Conservation (phyloP, 345 rosid genomes). For the Corchorus capsularis region DNA sequence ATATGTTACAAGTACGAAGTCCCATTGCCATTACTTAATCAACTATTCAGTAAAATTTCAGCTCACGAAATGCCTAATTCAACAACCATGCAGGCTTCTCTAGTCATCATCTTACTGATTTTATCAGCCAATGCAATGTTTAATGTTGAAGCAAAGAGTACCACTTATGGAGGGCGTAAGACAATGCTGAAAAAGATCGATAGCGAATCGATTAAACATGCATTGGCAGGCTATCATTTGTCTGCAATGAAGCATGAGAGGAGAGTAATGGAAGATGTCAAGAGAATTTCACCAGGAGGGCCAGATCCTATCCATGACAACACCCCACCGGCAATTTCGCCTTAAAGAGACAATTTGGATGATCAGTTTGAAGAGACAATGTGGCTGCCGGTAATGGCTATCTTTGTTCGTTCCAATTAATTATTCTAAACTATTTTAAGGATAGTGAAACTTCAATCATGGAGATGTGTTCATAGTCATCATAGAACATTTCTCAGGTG, state of each 20-base stretch:
- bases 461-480: constrained; percentile 2
- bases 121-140: constrained; percentile 13
- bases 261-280: background rate
- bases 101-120: constrained; percentile 30
- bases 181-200: constrained; percentile 20
- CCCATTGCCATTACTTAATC: background rate
- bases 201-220: constrained; percentile 23
- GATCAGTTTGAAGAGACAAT: background rate
- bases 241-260: constrained; percentile 17
- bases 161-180: constrained; percentile 15
- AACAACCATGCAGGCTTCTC: constrained; percentile 9
- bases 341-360: background rate
- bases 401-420: background rate
- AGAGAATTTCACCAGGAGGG: constrained; percentile 41
- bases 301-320: constrained; percentile 30
- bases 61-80: constrained; percentile 24
- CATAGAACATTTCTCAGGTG: background rate
- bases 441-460: background rate
- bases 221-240: constrained; percentile 25
- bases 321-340: constrained; percentile 31
- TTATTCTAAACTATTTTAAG: background rate
- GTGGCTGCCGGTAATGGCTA: background rate
- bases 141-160: constrained; percentile 17
- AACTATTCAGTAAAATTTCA: background rate
- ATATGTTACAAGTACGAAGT: background rate